Conservation (phyloP, 352 stramenopile genomes). For the Elongisporangium prolatum region DNA sequence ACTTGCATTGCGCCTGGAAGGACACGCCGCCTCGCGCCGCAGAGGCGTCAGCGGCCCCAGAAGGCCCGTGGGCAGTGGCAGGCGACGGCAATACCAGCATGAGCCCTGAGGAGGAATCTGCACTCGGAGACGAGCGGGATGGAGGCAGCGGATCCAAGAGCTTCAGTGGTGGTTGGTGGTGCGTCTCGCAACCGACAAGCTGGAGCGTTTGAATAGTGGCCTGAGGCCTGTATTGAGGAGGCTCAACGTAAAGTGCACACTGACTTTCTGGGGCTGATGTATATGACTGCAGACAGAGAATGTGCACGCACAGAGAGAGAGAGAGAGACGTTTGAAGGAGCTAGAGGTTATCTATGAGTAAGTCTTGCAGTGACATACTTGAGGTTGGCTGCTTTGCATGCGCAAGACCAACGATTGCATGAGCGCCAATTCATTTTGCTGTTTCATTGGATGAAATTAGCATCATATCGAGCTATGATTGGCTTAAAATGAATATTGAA, state of each 20-base stretch:
- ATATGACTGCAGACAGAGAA: too few species aligned
- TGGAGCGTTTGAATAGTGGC: neutral
- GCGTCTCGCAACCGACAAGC: neutral
- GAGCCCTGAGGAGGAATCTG: neutral
- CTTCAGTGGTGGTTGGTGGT: neutral
- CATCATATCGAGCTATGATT: neutral
- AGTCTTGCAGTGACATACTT: neutral
- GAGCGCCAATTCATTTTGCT: neutral
- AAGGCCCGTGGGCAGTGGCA: constrained; percentile 5
- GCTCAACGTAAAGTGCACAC: neutral
- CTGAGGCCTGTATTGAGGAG: neutral
- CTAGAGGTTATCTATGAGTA: neutral
- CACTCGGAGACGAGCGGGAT: neutral
- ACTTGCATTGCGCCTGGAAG: constrained; percentile 68
- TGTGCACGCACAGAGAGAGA: too few species aligned
- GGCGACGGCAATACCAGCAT: neutral
- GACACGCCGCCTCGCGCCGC: constrained; percentile 13
- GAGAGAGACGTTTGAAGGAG: neutral
- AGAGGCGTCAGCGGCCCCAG: constrained; percentile 5
- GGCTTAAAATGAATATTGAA: neutral
- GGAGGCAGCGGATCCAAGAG: neutral
- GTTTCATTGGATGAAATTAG: neutral
- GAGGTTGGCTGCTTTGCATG: neutral
- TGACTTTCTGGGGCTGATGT: neutral
- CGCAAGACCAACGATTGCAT: neutral